Evolutionary conservation across 2,329 filamentous ascomycete species (phyloP).

Genomic region (Fusarium lateritium): DNA sequence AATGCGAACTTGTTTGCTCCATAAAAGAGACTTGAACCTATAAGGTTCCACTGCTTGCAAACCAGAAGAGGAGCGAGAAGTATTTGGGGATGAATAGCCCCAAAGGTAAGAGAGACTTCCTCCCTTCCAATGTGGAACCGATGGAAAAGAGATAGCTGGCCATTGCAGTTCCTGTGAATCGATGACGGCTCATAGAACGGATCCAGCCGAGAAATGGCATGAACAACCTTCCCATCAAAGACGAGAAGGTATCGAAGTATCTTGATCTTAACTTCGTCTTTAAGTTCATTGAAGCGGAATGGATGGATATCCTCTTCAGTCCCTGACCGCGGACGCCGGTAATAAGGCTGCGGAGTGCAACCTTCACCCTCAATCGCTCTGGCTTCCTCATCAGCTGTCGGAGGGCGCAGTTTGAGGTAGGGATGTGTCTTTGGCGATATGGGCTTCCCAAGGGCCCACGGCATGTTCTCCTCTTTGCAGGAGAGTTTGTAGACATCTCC

Average conservation of each 20-base stretch:
- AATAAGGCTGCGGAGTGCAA: background rate
- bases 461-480: conserved; percentile 45
- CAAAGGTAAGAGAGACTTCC: conserved; percentile 52
- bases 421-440: conserved; percentile 29
- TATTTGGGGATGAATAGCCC: conserved; percentile 52
- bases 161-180: conserved; percentile 25
- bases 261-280: conserved; percentile 47
- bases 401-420: conserved; percentile 13
- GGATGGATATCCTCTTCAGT: conserved; percentile 31
- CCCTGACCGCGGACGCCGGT: fast-evolving
- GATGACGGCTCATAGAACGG: conserved; percentile 44
- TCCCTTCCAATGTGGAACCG: conserved; percentile 58
- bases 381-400: conserved; percentile 6
- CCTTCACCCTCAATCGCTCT: background rate
- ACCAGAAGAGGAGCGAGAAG: conserved; percentile 59
- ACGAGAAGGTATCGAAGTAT: conserved; percentile 58
- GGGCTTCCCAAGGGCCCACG: background rate
- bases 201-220: conserved; percentile 63
- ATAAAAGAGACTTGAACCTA: conserved; percentile 63
- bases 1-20: conserved; percentile 66
- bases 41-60: conserved; percentile 57
- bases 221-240: conserved; percentile 55
- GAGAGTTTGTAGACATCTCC: conserved; percentile 26
- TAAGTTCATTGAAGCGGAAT: conserved; percentile 53
- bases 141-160: conserved; percentile 48